Evolutionary conservation across 768 basidiomycete species (phyloP), one percentile per base, ranked within the genome.

Genomic region (Phaeolepiota aurea): DNA sequence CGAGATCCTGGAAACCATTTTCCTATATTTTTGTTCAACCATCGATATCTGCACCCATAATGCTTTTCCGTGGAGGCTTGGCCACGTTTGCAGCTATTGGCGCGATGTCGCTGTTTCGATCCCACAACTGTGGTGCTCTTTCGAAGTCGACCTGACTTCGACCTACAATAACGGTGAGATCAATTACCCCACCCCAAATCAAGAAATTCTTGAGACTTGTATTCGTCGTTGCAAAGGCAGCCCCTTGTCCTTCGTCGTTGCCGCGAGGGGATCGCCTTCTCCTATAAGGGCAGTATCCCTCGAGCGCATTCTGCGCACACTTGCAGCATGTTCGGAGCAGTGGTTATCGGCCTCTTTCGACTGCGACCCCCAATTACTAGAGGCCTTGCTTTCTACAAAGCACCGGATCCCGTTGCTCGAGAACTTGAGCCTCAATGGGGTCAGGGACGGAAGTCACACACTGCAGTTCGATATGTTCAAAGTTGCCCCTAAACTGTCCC

Each of bases 71-170:
- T 54, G 54, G 55, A 19, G 45, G 9, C 34, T 58, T 3, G 52
- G 52, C 3, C 28, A 44, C 16, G 48, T 58, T 3, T 58, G 57
- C 44, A 54, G 53, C 44, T 53, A 51, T 38, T 58, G 57, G 57
- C 28, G 57, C 31, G 44, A 42, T n/a, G 45, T 53, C 1, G 32
- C 43, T 5, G 35, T 53, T 4, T 56, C 57, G 32, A 31, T 56
- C 11, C 55, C 50, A n/a, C 40, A 44, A 20, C 44, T 56, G 13
- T 58, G 57, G 57, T n/a, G n/a, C n/a, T n/a, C n/a, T n/a, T n/a
- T 42, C 48, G 5, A 41, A 37, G 9, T 44, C 56, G 14, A 44
- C n/a, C n/a, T n/a, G n/a, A n/a, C n/a, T n/a, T n/a, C n/a, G n/a
- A n/a, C n/a, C 48, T 19, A 23, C 56, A 31, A 43, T 54, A 20